phyloP scores from a whole-genome alignment of 2,329 filamentous ascomycete genomes.

The Magnaporthiopsis poae region DNA sequence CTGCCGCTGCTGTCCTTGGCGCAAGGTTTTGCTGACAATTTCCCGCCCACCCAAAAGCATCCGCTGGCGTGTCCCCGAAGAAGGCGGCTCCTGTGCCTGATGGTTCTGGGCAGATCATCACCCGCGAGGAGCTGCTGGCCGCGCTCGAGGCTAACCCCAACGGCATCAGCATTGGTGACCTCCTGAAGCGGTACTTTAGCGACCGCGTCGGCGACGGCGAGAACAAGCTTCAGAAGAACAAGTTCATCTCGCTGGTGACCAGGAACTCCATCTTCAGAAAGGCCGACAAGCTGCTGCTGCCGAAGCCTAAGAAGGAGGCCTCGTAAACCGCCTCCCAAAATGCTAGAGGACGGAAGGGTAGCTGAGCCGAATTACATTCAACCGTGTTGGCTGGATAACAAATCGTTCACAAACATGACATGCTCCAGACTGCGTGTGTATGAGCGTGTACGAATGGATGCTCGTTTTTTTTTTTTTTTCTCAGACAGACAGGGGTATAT shows the following conservation, averaged over 20 bases:
- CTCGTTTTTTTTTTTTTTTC: background rate
- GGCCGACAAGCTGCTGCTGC: slow-evolving; percentile 43
- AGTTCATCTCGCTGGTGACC: slow-evolving; percentile 53
- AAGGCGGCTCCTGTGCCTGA: slow-evolving; percentile 11
- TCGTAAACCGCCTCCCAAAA: background rate
- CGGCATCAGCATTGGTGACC: slow-evolving; percentile 44
- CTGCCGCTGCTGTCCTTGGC: background rate
- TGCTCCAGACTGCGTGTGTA: background rate
- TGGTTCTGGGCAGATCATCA: slow-evolving; percentile 11
- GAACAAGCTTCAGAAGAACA: slow-evolving; percentile 40
- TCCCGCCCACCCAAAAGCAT: slow-evolving; percentile 8
- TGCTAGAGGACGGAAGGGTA: background rate
- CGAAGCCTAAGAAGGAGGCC: slow-evolving; percentile 14
- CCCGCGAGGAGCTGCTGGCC: slow-evolving; percentile 45
- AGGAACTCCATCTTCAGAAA: slow-evolving; percentile 41
- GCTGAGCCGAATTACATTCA: too few species aligned
- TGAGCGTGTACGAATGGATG: background rate
- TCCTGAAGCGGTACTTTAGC: slow-evolving; percentile 43
- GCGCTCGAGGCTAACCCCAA: slow-evolving; percentile 38
- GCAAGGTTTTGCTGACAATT: background rate
- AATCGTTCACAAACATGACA: background rate
- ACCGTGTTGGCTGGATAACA: background rate
- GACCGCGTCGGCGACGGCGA: slow-evolving; percentile 42
- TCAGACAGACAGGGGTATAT: background rate
- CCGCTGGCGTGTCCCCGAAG: slow-evolving; percentile 15